Conservation (phyloP, 352 stramenopile genomes). For the Phytopythium mirpurense region DNA sequence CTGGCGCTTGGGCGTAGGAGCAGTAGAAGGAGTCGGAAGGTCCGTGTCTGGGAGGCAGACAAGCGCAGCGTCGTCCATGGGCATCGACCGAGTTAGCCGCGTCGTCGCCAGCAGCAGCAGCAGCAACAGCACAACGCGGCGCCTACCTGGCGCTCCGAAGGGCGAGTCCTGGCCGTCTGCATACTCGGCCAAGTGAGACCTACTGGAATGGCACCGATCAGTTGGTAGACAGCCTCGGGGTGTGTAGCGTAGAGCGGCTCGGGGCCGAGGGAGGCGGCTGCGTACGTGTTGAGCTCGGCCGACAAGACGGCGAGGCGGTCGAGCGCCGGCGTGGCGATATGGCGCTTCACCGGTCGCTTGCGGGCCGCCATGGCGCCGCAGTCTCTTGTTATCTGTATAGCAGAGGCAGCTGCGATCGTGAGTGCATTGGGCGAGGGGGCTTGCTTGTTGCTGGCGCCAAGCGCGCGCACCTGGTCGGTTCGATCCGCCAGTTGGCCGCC, state of each 20-base stretch:
- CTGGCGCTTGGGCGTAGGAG: background rate
- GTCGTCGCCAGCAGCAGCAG: too few species aligned
- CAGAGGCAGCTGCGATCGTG: too few species aligned
- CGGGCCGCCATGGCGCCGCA: background rate
- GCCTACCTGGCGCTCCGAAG: background rate
- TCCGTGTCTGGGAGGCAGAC: background rate
- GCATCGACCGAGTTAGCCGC: background rate
- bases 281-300: constrained; percentile 6
- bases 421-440: too few species aligned
- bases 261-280: background rate
- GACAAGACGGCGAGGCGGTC: constrained; percentile 11
- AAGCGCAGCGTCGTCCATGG: too few species aligned
- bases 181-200: background rate
- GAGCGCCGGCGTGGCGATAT: constrained; percentile 6
- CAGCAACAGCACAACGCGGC: too few species aligned
- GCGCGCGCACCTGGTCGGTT: background rate
- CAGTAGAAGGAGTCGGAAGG: too few species aligned
- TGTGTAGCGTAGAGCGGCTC: too few species aligned
- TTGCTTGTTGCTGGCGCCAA: too few species aligned
- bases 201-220: background rate
- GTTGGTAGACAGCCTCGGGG: background rate
- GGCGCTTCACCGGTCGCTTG: constrained; percentile 1
- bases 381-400: too few species aligned
- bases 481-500: background rate
- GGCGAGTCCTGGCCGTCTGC: background rate